Conservation (phyloP, 2,329 filamentous ascomycete genomes). For the Penicillium sp. region DNA sequence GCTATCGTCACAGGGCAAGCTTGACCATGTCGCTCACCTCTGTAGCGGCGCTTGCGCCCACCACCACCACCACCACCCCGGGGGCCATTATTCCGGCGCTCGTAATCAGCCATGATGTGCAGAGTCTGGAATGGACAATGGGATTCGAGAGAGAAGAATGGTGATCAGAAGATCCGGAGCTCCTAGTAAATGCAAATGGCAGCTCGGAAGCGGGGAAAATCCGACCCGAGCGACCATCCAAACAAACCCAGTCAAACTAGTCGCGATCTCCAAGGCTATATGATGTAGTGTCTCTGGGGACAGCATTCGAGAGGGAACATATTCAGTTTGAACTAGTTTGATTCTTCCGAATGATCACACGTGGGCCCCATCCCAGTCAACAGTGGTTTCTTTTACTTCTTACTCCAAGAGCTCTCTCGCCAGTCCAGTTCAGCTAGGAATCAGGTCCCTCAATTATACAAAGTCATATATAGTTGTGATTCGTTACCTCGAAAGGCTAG, state of each 20-base stretch:
- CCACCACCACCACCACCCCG: slow-evolving; percentile 42
- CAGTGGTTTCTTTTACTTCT: no score
- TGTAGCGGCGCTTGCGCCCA: slow-evolving; percentile 71
- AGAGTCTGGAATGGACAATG: slow-evolving; percentile 6
- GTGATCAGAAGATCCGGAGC: slow-evolving; percentile 11
- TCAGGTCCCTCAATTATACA: background rate
- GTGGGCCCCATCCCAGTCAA: no score
- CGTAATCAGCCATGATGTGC: slow-evolving; percentile 51
- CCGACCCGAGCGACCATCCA: slow-evolving; percentile 14
- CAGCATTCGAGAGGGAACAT: background rate
- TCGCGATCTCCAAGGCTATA: no score
- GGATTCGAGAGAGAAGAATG: slow-evolving; percentile 2
- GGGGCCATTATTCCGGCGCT: slow-evolving; percentile 56
- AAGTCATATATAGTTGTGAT: background rate
- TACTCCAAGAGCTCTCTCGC: no score
- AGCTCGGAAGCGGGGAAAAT: slow-evolving; percentile 19
- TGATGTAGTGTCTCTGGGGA: no score
- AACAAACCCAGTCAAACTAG: background rate
- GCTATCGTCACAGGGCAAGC: slow-evolving; percentile 11
- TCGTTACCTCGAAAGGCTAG: background rate
- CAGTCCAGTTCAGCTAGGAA: no score
- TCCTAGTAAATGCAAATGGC: slow-evolving; percentile 10
- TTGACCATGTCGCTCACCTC: slow-evolving; percentile 57
- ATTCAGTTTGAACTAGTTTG: background rate
- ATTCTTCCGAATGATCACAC: no score